Conservation (phyloP, 768 basidiomycete genomes). For the Lepiota brunneoincarnata region DNA sequence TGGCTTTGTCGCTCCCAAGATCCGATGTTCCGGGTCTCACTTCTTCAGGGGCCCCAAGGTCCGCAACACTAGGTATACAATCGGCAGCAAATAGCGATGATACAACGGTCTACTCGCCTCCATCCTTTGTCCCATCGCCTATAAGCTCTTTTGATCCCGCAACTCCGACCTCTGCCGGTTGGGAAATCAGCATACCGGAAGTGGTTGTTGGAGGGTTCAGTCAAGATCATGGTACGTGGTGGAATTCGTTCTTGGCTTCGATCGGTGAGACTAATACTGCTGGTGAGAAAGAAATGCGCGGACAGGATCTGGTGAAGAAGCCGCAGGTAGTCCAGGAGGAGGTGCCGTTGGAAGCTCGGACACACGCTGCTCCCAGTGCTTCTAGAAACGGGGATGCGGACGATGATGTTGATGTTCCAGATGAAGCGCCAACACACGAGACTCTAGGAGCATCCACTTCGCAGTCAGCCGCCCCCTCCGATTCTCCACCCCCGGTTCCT, state of each 20-base stretch:
- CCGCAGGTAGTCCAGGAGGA: constrained; percentile 23
- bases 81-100: neutral
- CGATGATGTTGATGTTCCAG: neutral
- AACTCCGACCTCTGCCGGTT: constrained; percentile 34
- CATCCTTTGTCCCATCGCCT: constrained; percentile 28
- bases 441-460: neutral
- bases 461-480: neutral
- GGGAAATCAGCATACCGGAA: constrained; percentile 33
- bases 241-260: constrained; percentile 14
- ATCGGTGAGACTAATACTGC: neutral
- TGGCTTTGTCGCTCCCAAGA: constrained; percentile 24
- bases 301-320: constrained; percentile 11
- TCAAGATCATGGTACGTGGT: constrained; percentile 21
- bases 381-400: neutral
- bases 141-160: constrained; percentile 31
- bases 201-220: constrained; percentile 17
- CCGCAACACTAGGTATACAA: neutral
- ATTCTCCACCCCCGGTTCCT: neutral
- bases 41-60: neutral
- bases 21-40: neutral
- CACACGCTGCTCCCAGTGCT: constrained; percentile 12
- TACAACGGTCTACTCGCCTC: constrained; percentile 14
- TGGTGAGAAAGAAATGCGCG: constrained; percentile 11
- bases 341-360: no score
- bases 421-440: neutral